phyloP scores from a whole-genome alignment of 495 filamentous ascomycete genomes.

The Delitschia confertaspora region DNA sequence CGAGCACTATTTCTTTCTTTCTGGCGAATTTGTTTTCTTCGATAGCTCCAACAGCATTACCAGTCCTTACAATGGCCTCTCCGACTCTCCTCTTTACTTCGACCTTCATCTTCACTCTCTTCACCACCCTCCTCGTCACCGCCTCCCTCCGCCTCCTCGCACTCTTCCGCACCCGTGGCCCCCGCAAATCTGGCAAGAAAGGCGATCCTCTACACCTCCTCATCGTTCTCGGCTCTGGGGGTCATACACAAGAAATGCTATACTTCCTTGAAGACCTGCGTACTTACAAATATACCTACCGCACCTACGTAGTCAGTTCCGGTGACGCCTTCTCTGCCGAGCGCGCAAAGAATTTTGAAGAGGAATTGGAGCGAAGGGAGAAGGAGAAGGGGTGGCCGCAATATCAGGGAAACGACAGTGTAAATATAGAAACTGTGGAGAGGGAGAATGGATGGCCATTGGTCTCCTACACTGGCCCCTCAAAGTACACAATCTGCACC shows the following conservation, averaged over 20 bases:
- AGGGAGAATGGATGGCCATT: constrained; percentile 1
- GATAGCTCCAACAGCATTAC: no score
- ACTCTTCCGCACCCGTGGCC: constrained; percentile 29
- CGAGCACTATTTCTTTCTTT: no score
- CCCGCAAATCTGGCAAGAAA: constrained; percentile 27
- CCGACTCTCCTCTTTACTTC: constrained; percentile 17
- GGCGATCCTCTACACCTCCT: constrained; percentile 54
- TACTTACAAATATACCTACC: constrained; percentile 43
- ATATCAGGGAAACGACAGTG: not conserved
- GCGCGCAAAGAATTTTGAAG: constrained; percentile 60
- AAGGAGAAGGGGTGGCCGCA: constrained; percentile 2
- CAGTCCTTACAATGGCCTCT: constrained; percentile 15
- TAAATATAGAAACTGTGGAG: not conserved
- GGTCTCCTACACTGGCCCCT: constrained; percentile 19
- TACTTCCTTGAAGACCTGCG: constrained; percentile 54
- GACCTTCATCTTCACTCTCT: constrained; percentile 22
- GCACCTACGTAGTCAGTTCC: constrained; percentile 71
- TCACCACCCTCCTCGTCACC: constrained; percentile 18
- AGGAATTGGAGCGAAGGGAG: constrained; percentile 17
- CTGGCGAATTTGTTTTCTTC: no score
- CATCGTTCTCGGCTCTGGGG: constrained; percentile 81
- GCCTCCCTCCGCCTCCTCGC: constrained; percentile 41
- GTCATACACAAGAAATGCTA: constrained; percentile 92
- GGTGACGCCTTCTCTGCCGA: constrained; percentile 66
- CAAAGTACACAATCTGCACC: constrained; percentile 46